Evolutionary conservation across 2,329 filamentous ascomycete species (phyloP), one percentile per base, ranked within the genome.

Genomic region (Trichophyton rubrum): DNA sequence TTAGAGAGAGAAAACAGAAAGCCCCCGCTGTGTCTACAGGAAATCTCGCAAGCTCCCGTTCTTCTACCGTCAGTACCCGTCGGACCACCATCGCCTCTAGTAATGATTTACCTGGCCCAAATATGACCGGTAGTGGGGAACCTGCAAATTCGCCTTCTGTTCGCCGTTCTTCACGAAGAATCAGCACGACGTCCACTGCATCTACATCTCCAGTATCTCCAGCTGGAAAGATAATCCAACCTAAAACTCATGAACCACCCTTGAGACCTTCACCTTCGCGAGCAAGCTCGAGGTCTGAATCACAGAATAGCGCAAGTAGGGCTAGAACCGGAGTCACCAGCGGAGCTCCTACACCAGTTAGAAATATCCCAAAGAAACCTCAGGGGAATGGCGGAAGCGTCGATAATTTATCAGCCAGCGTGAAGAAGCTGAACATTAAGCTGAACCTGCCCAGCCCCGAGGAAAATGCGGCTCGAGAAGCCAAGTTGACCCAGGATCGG

Each of bases 1-100:
- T 93, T 59, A 83, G 90, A 35, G 85, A 86, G 61, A 83, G 89
- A 63, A 90, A 86, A 69, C 68, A 76, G 9, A 80, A 77, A 62
- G 67, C 70, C 1, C 69, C 72, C 0, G 64, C 67, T 1, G 72
- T n/a, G 77, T 80, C 8, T 75, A 78, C n/a, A 78, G 79, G 1
- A 79, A 81, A 11, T 80, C 80, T 57, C 78, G 79, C 41, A 76
- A 79, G 20, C 67, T 74, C 76, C 33, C 74, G 72, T 59, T 63
- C 67, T 33, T 59, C 64, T 22, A 64, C 69, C 17, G 69, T 71
- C 67, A 60, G 66, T 60, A 79, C 75, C 64, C 80, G 86, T 35
- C 77, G 87, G 59, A 86, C 78, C 63, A 89, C 85, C 0, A 80
- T 86, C 51, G 80, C 79, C 30, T 80, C 80, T 30, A 70, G 80